A percentile compares a stretch with the other conserved stretches of the same genome.
Conservation (phyloP, 78 protist genomes). For the Cavenderia fasciculata region DNA sequence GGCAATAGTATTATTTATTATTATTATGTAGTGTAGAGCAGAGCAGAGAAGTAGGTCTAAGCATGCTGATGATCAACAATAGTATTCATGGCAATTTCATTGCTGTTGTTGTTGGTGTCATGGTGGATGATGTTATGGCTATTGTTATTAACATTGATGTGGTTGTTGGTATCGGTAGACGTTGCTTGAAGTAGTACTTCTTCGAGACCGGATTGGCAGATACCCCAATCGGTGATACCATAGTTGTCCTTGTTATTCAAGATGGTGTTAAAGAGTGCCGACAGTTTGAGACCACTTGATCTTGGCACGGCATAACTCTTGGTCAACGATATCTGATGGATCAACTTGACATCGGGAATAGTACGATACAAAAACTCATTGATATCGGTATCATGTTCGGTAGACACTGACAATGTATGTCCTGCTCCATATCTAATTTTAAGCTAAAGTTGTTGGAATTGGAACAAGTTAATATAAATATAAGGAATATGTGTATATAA, state of each 20-base stretch:
- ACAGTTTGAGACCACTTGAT: background rate
- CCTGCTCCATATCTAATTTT: conserved; percentile 91
- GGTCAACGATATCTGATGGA: background rate
- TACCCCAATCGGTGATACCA: conserved; percentile 34
- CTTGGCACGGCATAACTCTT: conserved; percentile 25
- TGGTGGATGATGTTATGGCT: background rate
- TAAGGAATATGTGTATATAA: background rate
- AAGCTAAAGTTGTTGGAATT: no score
- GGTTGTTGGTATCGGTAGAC: background rate
- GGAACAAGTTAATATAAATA: background rate
- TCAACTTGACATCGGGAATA: background rate
- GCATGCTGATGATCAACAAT: no score
- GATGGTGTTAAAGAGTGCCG: background rate
- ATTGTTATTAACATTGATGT: background rate
- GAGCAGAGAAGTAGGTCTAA: no score
- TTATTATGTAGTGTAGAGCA: no score
- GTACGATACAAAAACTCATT: background rate
- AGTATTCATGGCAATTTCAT: background rate
- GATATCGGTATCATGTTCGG: background rate
- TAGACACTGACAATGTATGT: conserved; percentile 62
- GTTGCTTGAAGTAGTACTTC: conserved; percentile 28
- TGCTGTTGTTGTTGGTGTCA: background rate
- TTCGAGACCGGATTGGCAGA: conserved; percentile 30
- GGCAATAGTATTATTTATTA: no score
- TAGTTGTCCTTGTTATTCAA: conserved; percentile 5